phyloP scores from a whole-genome alignment of 257 asterid species.

The Capsicum chinense region DNA sequence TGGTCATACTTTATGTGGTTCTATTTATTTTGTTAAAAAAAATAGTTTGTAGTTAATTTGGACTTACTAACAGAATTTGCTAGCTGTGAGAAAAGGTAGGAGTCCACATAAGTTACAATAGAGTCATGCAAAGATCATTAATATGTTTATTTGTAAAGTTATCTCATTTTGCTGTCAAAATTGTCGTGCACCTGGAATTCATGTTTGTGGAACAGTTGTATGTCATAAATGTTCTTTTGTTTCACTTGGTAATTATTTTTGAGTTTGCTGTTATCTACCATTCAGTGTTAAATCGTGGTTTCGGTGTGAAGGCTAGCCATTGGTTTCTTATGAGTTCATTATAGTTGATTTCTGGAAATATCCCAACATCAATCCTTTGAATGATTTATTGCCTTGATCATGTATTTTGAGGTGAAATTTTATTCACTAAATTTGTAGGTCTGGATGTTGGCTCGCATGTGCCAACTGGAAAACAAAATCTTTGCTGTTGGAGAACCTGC shows the following conservation, averaged over 20 bases:
- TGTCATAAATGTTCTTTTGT: neutral
- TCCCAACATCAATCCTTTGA: neutral
- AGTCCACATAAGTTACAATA: too few relatives aligned
- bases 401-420: neutral
- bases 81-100: too few relatives aligned
- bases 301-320: neutral
- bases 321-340: neutral
- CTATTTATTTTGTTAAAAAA: too few relatives aligned
- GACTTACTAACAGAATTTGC: too few relatives aligned
- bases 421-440: constrained; percentile 45
- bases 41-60: too few relatives aligned
- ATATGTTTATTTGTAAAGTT: neutral
- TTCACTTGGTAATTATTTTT: neutral
- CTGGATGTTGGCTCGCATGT: constrained; percentile 98
- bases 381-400: neutral
- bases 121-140: neutral
- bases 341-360: neutral
- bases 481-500: constrained; percentile 94
- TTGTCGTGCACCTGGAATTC: constrained; percentile 9
- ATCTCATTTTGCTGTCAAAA: constrained; percentile 14
- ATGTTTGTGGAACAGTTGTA: neutral
- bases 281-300: neutral
- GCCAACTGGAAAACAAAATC: constrained; percentile 92
- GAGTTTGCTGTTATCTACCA: neutral
- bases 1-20: too few relatives aligned